Percentiles rank a stretch among this genome's conserved stretches.
These are phyloP conservation scores for Verticillium nonalfalfae DNA, from an alignment of 2,329 filamentous ascomycete species.

Conservation along the genomic window DNA sequence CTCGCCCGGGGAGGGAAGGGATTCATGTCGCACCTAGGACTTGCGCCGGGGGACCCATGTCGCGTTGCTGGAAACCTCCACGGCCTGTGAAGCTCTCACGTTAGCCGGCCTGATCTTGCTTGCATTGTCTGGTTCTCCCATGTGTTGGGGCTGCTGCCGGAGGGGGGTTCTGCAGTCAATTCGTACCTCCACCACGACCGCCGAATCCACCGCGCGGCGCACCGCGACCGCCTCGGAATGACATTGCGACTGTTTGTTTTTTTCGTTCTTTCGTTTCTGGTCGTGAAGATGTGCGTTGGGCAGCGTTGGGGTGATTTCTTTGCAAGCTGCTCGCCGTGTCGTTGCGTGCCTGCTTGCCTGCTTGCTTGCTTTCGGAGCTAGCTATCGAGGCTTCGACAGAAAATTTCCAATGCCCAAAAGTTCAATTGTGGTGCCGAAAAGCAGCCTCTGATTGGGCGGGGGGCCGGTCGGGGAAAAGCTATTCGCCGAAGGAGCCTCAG, in stretches of 20 bases:
- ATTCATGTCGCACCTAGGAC: conserved; percentile 8
- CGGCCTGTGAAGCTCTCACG: conserved; percentile 6
- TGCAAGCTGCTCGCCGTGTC: conserved; percentile 7
- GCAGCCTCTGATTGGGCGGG: neutral
- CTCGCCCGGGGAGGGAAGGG: neutral
- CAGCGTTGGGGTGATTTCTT: conserved; percentile 4
- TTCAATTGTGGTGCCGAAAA: conserved; percentile 7
- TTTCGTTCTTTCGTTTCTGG: no score
- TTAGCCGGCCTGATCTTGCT: neutral
- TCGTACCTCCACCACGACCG: conserved; percentile 9
- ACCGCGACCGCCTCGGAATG: conserved; percentile 11
- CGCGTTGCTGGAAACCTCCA: conserved; percentile 12
- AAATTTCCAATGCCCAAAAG: conserved; percentile 10
- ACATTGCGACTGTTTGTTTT: conserved; percentile 6
- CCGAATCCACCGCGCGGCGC: conserved; percentile 13
- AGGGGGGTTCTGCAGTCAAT: neutral
- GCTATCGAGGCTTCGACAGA: conserved; percentile 3
- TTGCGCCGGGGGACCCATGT: conserved; percentile 12
- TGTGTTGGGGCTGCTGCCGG: no score
- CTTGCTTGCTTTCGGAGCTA: neutral
- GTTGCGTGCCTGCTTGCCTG: neutral
- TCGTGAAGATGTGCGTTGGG: no score
- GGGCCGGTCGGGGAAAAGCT: neutral
- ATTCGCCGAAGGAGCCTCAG: neutral
- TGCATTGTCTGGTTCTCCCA: neutral